Conservation (phyloP, 495 filamentous ascomycete species). For the Neurospora sp. region DNA sequence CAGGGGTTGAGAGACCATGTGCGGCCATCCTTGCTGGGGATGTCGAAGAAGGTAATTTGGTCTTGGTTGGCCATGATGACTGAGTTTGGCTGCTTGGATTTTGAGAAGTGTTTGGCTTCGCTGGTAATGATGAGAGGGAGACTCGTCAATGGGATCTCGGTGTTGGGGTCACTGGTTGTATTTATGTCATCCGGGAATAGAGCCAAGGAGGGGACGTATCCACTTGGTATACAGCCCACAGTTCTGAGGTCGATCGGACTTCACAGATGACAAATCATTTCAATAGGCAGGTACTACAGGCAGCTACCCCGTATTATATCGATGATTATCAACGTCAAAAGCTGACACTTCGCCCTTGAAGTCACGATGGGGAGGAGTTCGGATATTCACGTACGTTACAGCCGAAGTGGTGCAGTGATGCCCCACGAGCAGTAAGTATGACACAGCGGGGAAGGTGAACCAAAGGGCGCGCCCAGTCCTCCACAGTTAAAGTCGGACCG, state of each 20-base stretch:
- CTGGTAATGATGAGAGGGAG: background rate
- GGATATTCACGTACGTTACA: background rate
- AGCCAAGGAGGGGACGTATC: background rate
- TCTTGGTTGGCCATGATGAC: conserved; percentile 1
- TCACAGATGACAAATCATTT: background rate
- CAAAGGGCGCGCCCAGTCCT: background rate
- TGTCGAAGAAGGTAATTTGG: conserved; percentile 42
- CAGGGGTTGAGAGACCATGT: conserved; percentile 52
- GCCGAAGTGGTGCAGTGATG: background rate
- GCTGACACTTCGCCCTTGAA: background rate
- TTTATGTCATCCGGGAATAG: background rate
- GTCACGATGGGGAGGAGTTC: background rate
- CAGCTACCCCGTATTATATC: background rate
- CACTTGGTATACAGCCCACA: background rate
- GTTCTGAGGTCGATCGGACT: background rate
- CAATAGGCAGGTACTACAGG: background rate
- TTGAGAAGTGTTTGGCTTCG: background rate
- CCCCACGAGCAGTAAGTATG: too few species aligned
- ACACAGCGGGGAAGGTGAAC: background rate
- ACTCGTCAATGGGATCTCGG: background rate
- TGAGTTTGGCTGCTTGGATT: background rate
- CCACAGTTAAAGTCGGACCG: background rate
- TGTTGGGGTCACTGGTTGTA: background rate
- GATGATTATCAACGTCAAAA: background rate
- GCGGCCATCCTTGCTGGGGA: conserved; percentile 37